A percentile compares a stretch with the other conserved stretches of the same genome.
phyloP scores from a whole-genome alignment of 768 basidiomycete species.

The Hygrocybe punicea region DNA sequence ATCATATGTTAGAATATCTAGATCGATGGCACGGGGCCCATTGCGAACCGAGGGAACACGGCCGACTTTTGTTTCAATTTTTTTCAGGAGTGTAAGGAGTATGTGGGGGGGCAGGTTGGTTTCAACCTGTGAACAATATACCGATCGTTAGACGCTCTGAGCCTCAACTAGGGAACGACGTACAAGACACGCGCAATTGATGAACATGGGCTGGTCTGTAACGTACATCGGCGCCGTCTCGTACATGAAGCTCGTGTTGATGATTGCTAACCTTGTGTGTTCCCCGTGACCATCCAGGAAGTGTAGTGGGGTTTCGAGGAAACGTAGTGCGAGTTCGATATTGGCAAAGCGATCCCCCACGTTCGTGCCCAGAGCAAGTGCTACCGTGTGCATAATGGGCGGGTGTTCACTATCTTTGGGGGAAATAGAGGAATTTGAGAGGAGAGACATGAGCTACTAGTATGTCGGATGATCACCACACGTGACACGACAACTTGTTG shows the following conservation, averaged over 20 bases:
- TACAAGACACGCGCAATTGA: slow-evolving; percentile 90
- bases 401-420: not conserved
- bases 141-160: not conserved
- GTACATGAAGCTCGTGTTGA: slow-evolving; percentile 87
- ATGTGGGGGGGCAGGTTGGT: slow-evolving; percentile 60
- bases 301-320: slow-evolving; percentile 54
- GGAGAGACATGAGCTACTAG: not conserved
- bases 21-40: slow-evolving; percentile 86
- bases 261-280: slow-evolving; percentile 39
- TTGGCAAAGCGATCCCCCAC: slow-evolving; percentile 83
- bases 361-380: slow-evolving; percentile 86
- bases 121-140: slow-evolving; percentile 52
- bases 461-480: not conserved
- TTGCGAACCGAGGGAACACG: slow-evolving; percentile 74
- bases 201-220: slow-evolving; percentile 80
- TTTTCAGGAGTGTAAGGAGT: slow-evolving; percentile 65
- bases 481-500: not conserved
- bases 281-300: slow-evolving; percentile 24
- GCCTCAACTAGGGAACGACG: slow-evolving; percentile 28
- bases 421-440: not conserved
- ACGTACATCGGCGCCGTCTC: slow-evolving; percentile 97
- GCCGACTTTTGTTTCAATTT: slow-evolving; percentile 71
- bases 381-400: slow-evolving; percentile 35
- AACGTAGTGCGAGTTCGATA: slow-evolving; percentile 71
- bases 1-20: slow-evolving; percentile 84